Evolutionary conservation across 768 basidiomycete genomes (phyloP), one percentile per base, ranked within the genome.

Genomic region (Termitomyces sp.): DNA sequence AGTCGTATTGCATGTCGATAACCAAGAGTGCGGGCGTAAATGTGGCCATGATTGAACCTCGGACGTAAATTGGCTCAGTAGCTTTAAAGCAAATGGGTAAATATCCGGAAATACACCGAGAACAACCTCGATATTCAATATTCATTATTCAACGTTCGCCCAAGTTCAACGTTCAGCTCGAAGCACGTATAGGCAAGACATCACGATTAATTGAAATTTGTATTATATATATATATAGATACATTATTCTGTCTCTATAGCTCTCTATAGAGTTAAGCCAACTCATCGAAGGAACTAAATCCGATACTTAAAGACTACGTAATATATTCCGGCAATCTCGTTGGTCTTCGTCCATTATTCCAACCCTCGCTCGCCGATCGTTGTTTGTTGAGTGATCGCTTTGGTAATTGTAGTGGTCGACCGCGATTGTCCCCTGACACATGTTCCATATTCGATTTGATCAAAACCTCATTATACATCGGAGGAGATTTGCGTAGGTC

Each of bases 1-100:
- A 95, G 69, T 95, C 92, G 65, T 90, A 81, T 68, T 95, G 92
- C 69, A 91, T 79, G 66, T 94, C 92, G 37, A 93, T 74, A 55
- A 92, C 79, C 52, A 92, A 65, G 22, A 92, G 76, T 0, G 86
- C 90, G 32, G 79, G 78, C 1, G 65, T 67, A 60, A 75, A 73
- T 20, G 55, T 46, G n/a, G 59, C 55, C 22, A 57, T 59, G 64
- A 56, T 24, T 13, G 39, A 37, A 26, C 3, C 26, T 34, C 10
- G n/a, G 26, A 10, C 10, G 32, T 32, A 32, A 37, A 16, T 37
- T 6, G 14, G 37, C 37, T 18, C n/a, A n/a, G n/a, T n/a, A n/a
- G n/a, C n/a, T n/a, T 10, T 36, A 12, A 36, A 13, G 1, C 6
- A 32, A 36, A 36, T 36, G 4, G 34, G 34, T 14, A 12, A 36